phyloP scores from a whole-genome alignment of 345 rosid genomes.

The Chamaenerion angustifolium region DNA sequence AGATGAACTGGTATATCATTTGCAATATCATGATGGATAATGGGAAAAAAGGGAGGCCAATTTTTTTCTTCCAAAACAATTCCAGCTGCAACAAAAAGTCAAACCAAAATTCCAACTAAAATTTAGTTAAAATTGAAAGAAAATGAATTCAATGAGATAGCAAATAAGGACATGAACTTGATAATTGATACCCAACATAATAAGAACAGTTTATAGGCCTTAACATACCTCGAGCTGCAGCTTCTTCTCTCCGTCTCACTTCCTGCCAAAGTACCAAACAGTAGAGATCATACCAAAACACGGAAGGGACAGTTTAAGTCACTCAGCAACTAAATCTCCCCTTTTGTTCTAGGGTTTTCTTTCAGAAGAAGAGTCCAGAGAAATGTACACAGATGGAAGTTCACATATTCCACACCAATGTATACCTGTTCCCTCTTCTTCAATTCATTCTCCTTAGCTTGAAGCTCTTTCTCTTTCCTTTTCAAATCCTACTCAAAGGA shows the following conservation, averaged over 20 bases:
- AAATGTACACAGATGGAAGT: not conserved
- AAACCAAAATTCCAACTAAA: not conserved
- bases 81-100: conserved; percentile 11
- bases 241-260: conserved; percentile 76
- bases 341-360: too few relatives aligned
- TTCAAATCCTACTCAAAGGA: conserved; percentile 47
- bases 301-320: too few relatives aligned
- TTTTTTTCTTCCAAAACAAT: conserved; percentile 14
- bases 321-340: too few relatives aligned
- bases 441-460: conserved; percentile 91
- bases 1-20: conserved; percentile 16
- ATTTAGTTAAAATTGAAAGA: not conserved
- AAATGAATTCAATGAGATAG: not conserved
- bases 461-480: conserved; percentile 87
- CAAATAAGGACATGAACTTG: not conserved
- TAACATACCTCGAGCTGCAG: conserved; percentile 70
- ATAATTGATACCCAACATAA: not conserved
- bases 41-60: conserved; percentile 16
- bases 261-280: conserved; percentile 35
- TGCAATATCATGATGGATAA: conserved; percentile 16
- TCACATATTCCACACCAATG: not conserved
- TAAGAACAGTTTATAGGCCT: not conserved
- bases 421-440: conserved; percentile 77
- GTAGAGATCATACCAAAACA: not conserved
- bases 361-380: not conserved